Conservation (phyloP, 345 rosid genomes). For the Eucalyptus caleyi region DNA sequence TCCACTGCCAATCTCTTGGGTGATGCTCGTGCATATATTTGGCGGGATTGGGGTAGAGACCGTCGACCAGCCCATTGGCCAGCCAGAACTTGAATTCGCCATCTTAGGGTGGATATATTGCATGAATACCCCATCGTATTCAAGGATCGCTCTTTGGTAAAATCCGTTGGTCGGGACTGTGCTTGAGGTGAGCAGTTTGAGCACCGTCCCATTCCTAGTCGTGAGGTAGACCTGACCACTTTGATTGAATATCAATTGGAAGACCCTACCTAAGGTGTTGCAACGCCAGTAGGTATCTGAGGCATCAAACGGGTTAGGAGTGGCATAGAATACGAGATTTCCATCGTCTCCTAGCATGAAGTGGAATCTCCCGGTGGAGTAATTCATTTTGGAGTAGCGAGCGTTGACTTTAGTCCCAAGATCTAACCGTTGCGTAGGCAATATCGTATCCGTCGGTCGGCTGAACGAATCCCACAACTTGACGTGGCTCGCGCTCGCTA, state of each 20-base stretch:
- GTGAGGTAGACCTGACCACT: constrained; percentile 26
- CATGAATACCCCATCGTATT: constrained; percentile 44
- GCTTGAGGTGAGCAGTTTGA: not conserved
- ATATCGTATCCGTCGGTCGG: too few species aligned
- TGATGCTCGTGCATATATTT: constrained; percentile 13
- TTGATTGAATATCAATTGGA: constrained; percentile 20
- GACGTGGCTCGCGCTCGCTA: too few species aligned
- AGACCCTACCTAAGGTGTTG: not conserved
- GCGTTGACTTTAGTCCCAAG: too few species aligned
- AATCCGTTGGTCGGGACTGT: not conserved
- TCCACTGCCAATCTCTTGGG: not conserved
- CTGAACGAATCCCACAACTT: too few species aligned
- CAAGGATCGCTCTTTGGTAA: constrained; percentile 30
- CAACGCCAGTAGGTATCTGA: too few species aligned
- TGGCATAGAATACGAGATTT: too few species aligned
- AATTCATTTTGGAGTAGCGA: too few species aligned
- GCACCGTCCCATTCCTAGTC: not conserved
- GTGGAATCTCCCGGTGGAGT: too few species aligned
- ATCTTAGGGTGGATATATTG: constrained; percentile 33
- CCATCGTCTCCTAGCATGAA: too few species aligned
- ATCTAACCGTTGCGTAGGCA: too few species aligned
- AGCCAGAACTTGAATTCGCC: not conserved
- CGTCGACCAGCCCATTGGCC: constrained; percentile 9
- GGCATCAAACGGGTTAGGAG: fast-evolving
- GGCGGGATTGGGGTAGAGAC: not conserved